Base-by-base conservation (phyloP, 805 yeast species). In the Cephaloascus fragrans region DNA sequence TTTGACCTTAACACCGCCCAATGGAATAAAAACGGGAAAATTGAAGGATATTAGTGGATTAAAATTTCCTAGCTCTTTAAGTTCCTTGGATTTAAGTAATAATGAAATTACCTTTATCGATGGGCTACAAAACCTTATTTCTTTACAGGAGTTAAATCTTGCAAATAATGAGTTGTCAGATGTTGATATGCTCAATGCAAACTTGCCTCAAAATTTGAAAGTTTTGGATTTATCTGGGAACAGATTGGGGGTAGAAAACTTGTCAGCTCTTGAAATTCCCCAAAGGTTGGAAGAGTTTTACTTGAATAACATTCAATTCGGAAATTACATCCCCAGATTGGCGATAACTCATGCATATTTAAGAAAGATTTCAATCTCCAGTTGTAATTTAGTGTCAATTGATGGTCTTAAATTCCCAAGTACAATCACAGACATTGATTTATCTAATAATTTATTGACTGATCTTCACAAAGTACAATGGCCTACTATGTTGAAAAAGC, bases 71-170 rank as follows among this genome's bases (percentile, higher is more conserved):
- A 71, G 71, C 0, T 51, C 51, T 17, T 47, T 66, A 32, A 41
- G 40, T 16, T 48, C 44, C 14, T 40, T 60, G 3, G 52, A 62
- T 40, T 43, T 63, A 44, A 49, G 71, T 0, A 37, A 51, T 18
- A 72, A 73, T 47, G 45, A 50, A 8, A 47, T 69, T 18, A 51
- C 50, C 28, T 60, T 45, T 40, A 49, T 64, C 33, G 57, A 69
- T 1, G 57, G 65, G 3, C 64, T 64, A 41, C 44, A 47, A 23
- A 54, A 55, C 18, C 57, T 62, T 40, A 53, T 44, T 14, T 61
- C 62, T 38, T 47, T 69, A 17, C 69, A 64, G 41, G 39, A 41
- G 18, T 50, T 70, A 34, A 48, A 63, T 43, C 52, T 63, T 4
- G 52, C 69, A 1, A 41, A 41, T 32, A 70, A 70, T 41, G 59